These are phyloP conservation scores for Carex sylvatica DNA, from an alignment of 202 grass and related monocot species.

Conservation along the genomic window DNA sequence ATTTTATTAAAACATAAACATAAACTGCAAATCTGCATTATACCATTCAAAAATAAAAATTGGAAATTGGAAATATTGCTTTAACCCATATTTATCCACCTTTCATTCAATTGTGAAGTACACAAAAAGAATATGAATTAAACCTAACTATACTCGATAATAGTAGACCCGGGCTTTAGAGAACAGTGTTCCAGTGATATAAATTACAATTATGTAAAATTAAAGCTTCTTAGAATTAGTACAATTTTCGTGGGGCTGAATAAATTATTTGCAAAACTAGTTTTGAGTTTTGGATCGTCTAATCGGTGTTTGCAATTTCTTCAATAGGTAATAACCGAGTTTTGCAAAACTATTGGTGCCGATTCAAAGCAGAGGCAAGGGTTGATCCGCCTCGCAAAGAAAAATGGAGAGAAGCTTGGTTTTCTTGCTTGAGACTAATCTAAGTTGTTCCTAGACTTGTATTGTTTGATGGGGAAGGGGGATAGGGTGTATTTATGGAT, in stretches of 20 bases:
- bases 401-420: constrained; percentile 88
- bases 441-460: constrained; percentile 13
- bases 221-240: neutral
- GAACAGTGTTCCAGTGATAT: neutral
- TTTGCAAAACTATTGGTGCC: constrained; percentile 88
- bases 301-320: neutral
- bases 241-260: neutral
- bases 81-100: no score
- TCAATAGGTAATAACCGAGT: constrained; percentile 74
- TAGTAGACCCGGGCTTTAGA: neutral
- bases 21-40: neutral
- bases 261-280: neutral
- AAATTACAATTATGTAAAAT: neutral
- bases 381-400: constrained; percentile 80
- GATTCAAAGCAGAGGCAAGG: constrained; percentile 83
- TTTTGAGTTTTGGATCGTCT: neutral
- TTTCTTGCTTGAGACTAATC: constrained; percentile 59
- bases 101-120: neutral
- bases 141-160: neutral
- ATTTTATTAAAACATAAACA: neutral
- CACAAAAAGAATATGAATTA: neutral
- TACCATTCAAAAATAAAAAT: neutral
- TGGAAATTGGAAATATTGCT: no score
- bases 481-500: constrained; percentile 3
- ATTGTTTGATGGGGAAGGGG: constrained; percentile 19